Evolutionary conservation across 2,329 filamentous ascomycete species (phyloP), one percentile per base, ranked within the genome.

Genomic region (Fusarium liriodendri): DNA sequence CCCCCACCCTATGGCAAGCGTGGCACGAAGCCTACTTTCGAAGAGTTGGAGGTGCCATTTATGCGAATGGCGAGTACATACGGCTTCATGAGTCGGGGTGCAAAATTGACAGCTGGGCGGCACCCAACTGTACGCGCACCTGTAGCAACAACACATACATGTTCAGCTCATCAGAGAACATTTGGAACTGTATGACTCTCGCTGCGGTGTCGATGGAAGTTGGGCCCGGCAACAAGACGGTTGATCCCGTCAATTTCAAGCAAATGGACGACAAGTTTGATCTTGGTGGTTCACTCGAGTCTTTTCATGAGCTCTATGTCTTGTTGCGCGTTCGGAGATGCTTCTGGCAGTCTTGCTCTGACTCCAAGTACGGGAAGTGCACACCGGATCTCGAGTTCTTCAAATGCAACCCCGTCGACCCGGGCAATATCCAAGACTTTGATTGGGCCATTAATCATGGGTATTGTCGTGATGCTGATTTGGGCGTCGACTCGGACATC

Each of bases 101-200:
- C 0, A 27, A 8, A 0, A 6, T 18, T 4, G 50, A 54, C 9
- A 16, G 9, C 3, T 69, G 1, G 20, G 11, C 33, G 37, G 52
- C 16, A 0, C 35, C 32, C 0, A 37, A 69, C 9, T 69, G 65
- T 2, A 5, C 3, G 3, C 14, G 11, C 1, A 61, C 66, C 0
- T 69, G 59, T 4, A 20, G n/a, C 27, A n/a, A n/a, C 4, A 32
- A 2, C 3, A 3, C 18, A 0, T 1, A 14, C 4, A 52, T 74
- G 64, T 74, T 74, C n/a, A 25, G 29, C 0, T 66, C 27, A 2
- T 29, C 71, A 3, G 61, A 64, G 4, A 74, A 66, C 2, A 10
- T 74, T 4, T 71, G 59, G 71, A 74, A 74, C 47, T 74, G 72
- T 0, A 37, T 74, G 0, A 45, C 72, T 0, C 8, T 74, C 1